phyloP scores from a whole-genome alignment of 1,284 basidiomycete species.

The Rhodotorula sp. region DNA sequence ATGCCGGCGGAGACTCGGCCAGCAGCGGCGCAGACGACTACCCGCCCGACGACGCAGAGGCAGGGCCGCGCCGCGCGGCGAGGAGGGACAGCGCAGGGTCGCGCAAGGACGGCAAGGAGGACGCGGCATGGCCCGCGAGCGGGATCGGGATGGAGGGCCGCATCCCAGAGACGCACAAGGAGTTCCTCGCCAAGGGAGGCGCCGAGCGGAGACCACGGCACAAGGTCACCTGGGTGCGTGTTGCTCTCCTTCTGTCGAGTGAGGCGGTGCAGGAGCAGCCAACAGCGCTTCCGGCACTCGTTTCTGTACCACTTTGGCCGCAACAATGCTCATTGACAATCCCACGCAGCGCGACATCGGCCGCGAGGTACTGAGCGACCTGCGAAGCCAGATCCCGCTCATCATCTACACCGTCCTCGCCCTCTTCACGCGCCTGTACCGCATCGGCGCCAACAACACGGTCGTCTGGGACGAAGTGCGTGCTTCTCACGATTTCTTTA shows the following conservation, averaged over 20 bases:
- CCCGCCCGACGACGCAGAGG: neutral
- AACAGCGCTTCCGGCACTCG: neutral
- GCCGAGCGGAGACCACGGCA: neutral
- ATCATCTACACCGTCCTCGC: conserved; percentile 87
- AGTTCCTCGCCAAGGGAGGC: conserved; percentile 26
- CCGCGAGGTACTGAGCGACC: conserved; percentile 31
- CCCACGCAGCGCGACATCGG: conserved; percentile 15
- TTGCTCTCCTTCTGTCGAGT: neutral
- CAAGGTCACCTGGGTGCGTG: conserved; percentile 32
- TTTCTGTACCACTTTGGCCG: too few species aligned
- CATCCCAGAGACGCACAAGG: conserved; percentile 28
- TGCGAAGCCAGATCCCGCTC: conserved; percentile 64
- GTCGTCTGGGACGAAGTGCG: conserved; percentile 92
- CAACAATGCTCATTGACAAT: neutral
- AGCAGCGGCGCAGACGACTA: too few species aligned
- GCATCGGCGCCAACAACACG: conserved; percentile 80
- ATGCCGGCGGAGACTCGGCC: too few species aligned
- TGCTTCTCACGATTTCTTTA: neutral
- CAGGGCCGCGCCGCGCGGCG: neutral
- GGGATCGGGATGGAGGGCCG: conserved; percentile 40
- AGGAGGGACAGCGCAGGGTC: neutral
- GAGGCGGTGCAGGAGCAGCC: neutral
- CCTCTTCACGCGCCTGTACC: conserved; percentile 91
- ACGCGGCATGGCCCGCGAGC: conserved; percentile 23
- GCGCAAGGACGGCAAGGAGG: conserved; percentile 20